Base-by-base conservation (phyloP, 345 rosid species). In the Rhodamnia rubescens region DNA sequence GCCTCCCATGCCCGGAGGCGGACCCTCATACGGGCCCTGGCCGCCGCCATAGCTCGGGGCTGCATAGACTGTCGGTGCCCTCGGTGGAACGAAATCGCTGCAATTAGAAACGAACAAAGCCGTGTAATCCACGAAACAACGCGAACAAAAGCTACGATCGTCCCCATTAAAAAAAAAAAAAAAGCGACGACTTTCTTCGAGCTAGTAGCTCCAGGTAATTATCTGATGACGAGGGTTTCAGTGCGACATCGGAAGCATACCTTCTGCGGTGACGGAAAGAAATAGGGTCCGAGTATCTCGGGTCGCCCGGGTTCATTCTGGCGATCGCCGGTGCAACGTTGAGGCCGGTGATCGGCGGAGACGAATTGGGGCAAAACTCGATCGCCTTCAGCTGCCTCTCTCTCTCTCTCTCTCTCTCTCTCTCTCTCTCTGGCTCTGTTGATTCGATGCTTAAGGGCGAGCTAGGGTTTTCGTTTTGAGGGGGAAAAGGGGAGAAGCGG, bases 1-100 rank as follows among this genome's bases (percentile, higher is more conserved):
- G 6, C 88, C 86, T 24, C 84, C 85, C 8, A 83, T 50, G 51
- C 89, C 81, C 16, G 87, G 87, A 11, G 86, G 85, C 7, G 59
- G 83, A 14, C 56, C 86, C 15, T 47, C 85, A 44, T 83, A 56
- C 44, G 85, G 85, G 10, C 50, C 85, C 74, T 53, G 85, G 29
- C 51, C 51, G 53, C 69, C 51, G 74, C 85, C 74, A 6, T 83
- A 56, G 74, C 57, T 83, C 74, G 84, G 58, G 40, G 58, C 58
- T 27, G 51, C 85, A 5, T 56, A 21, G 51, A 54, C 52, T 74
- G 51, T 53, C 74, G 69, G 74, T 15, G 51, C 20, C 51, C 50
- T 56, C 85, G 85, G 29, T 22, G 85, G 74, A 27, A 21, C 36
- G 27, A 83, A 42, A 42, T 83, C 74, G 69, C 85, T 83, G 57